These are phyloP conservation scores for California macrophylla DNA, from an alignment of 441 rosid species.

Conservation along the genomic window DNA sequence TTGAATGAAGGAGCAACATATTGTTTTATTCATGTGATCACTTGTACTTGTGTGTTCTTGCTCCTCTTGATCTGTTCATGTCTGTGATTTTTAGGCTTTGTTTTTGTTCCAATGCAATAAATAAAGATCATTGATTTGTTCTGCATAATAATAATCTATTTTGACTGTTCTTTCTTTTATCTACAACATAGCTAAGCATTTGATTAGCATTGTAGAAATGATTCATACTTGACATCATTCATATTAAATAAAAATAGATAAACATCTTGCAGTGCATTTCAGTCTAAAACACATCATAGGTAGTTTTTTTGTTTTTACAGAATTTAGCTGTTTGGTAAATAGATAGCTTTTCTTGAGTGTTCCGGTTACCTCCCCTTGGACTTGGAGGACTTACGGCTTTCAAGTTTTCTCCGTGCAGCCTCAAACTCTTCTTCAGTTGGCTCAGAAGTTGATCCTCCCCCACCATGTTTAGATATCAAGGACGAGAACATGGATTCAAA, in stretches of 20 bases:
- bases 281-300: background rate
- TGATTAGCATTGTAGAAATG: no score
- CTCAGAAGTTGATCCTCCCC: slow-evolving; percentile 35
- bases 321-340: background rate
- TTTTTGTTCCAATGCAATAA: background rate
- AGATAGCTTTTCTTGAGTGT: background rate
- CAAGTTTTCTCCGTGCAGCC: slow-evolving; percentile 65
- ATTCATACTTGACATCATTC: background rate
- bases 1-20: background rate
- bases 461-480: slow-evolving; percentile 56
- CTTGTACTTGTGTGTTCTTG: no score
- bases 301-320: background rate
- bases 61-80: background rate
- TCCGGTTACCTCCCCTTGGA: slow-evolving; percentile 29
- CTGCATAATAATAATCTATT: background rate
- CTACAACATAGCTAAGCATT: background rate
- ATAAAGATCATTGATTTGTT: background rate
- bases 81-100: background rate
- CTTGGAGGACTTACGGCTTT: slow-evolving; percentile 34
- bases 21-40: no score
- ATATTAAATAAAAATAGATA: no score
- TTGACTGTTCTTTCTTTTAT: no score
- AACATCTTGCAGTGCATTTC: background rate
- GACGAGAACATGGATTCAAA: slow-evolving; percentile 84
- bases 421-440: slow-evolving; percentile 84